Evolutionary conservation across 139 green algal species (phyloP).

Genomic region (Micromonas pusilla): DNA sequence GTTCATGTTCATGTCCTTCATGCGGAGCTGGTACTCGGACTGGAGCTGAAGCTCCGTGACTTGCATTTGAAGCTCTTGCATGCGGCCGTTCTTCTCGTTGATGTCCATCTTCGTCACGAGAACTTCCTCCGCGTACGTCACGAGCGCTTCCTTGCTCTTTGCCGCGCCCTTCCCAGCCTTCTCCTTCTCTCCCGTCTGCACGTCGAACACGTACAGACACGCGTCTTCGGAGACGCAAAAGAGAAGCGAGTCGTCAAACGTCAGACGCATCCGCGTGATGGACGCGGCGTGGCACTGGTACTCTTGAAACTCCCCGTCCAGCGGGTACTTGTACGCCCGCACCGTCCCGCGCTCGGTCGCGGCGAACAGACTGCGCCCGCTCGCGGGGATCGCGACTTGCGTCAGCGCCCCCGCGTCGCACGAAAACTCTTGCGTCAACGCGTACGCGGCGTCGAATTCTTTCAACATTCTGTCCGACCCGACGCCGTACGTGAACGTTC

Average conservation of each 20-base stretch:
- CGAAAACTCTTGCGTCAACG: conserved; percentile 67
- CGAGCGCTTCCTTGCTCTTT: conserved; percentile 49
- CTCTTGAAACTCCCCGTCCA: conserved; percentile 56
- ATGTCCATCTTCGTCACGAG: conserved; percentile 75
- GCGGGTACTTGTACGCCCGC: conserved; percentile 71
- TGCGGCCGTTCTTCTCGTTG: conserved; percentile 68
- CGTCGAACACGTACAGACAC: conserved; percentile 67
- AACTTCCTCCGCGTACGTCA: conserved; percentile 75
- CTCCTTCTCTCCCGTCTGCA: conserved; percentile 53
- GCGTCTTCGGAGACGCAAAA: conserved; percentile 67
- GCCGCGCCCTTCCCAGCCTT: conserved; percentile 51
- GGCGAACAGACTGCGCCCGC: conserved; percentile 62
- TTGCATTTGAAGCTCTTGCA: conserved; percentile 76
- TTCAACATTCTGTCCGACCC: conserved; percentile 73
- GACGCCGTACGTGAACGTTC: conserved; percentile 48
- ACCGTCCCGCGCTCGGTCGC: conserved; percentile 61
- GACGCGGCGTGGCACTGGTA: conserved; percentile 43
- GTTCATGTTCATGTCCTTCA: conserved; percentile 78
- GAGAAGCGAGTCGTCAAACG: conserved; percentile 61
- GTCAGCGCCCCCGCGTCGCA: conserved; percentile 40
- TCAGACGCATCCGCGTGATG: conserved; percentile 59
- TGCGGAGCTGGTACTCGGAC: conserved; percentile 84
- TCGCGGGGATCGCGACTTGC: conserved; percentile 35
- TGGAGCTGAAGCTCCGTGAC: conserved; percentile 82
- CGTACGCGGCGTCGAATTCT: conserved; percentile 64